Base-by-base conservation (phyloP, 371 early-diverging fungal species). In the Apophysomyces trapeziformis region DNA sequence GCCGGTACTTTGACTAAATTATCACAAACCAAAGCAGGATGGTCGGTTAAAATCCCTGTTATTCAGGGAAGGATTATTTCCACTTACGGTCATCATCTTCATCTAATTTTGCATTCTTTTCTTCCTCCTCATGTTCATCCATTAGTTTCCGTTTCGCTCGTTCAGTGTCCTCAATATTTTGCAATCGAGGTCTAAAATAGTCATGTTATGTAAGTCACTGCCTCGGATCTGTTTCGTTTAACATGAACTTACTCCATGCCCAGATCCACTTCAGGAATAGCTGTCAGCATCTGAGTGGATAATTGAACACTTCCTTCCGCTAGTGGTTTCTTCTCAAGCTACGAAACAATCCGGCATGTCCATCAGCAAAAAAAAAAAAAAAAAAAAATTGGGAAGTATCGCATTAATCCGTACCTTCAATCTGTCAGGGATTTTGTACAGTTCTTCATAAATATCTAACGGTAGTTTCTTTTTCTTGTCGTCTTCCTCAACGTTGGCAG, bases 251-350 rank as follows among this genome's bases (percentile, higher is more conserved):
- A 92, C 90, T 86, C 89, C 43, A 93, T 90, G 43, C 96, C 97
- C 4, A 97, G 80, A 73, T 96, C 96, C 5, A 96, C 93, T 74
- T 96, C 96, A 5, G 96, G 97, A 61, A 97, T 95, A 8, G 95
- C 93, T 7, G 95, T 94, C 41, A 97, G 71, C 96, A 97, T 95
- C 41, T 92, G 85, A 8, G 95, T 85, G 3, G 95, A 95, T 39
- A 93, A 74, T 46, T 94, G 91, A 1, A 95, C 93, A 67, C 91
- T 95, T 21, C 95, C 96, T 70, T 97, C 96, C 16, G 80, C 77
- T 32, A 92, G 86, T 0, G 85, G 85, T 66, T 87, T 87, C 44
- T 69, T 62, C 8, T 74, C 75, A 16, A 78, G 66, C 78, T 83
- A 60, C 13, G 37, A 21, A 35, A 12, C 38, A n/a, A 50, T 38